phyloP scores from a whole-genome alignment of 2,329 filamentous ascomycete species.

The Neofusicoccum parvum region DNA sequence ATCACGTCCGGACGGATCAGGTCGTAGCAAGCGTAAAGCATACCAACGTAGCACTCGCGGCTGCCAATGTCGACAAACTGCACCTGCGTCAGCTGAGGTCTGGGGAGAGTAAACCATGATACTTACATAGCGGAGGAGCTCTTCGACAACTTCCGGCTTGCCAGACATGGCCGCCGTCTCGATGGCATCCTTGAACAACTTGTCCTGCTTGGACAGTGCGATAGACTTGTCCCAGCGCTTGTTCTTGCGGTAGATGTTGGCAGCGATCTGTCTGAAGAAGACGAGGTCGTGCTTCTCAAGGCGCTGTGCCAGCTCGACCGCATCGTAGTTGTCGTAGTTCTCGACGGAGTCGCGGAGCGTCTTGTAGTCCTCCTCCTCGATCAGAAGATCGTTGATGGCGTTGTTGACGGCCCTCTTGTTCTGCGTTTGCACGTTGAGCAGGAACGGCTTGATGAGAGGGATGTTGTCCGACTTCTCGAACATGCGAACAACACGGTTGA shows the following conservation, averaged over 20 bases:
- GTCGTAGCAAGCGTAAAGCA: constrained; percentile 98
- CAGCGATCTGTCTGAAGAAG: constrained; percentile 98
- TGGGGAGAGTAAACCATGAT: constrained; percentile 12
- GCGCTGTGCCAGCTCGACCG: constrained; percentile 85
- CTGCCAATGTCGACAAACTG: constrained; percentile 99
- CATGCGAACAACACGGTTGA: constrained; percentile 98
- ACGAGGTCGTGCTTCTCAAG: constrained; percentile 97
- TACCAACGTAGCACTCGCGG: constrained; percentile 99
- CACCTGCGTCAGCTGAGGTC: constrained; percentile 35
- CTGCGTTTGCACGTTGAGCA: constrained; percentile 92
- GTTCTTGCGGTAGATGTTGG: constrained; percentile 99
- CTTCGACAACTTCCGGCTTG: constrained; percentile 91
- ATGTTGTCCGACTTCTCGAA: constrained; percentile 99
- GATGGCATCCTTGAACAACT: constrained; percentile 98
- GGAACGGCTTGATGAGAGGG: constrained; percentile 97
- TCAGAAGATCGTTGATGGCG: constrained; percentile 95
- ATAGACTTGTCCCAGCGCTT: constrained; percentile 99
- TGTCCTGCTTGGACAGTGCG: constrained; percentile 95
- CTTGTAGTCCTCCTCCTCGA: constrained; percentile 99
- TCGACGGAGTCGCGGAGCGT: constrained; percentile 95
- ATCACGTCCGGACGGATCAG: constrained; percentile 91
- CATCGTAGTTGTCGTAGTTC: constrained; percentile 99
- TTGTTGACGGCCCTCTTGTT: constrained; percentile 99
- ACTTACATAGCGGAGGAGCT: constrained; percentile 95
- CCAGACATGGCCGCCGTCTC: constrained; percentile 92